phyloP scores from a whole-genome alignment of 331 rosid species.

The Phaseolus coccineus region DNA sequence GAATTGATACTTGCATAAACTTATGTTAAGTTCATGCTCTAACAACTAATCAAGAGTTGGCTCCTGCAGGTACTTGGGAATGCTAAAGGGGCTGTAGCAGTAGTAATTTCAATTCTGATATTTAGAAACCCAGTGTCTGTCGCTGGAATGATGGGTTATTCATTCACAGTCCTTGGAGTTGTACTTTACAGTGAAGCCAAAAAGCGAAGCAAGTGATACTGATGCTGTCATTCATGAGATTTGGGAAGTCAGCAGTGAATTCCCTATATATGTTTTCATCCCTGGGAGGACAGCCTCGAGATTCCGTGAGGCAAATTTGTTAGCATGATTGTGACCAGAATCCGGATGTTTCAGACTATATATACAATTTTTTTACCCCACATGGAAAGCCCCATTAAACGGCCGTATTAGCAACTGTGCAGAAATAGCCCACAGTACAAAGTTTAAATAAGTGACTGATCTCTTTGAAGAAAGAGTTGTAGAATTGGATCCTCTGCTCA shows the following conservation, averaged over 20 bases:
- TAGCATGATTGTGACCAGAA: conserved; percentile 51
- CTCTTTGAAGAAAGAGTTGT: conserved; percentile 62
- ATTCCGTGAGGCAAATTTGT: conserved; percentile 52
- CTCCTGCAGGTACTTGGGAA: conserved; percentile 65
- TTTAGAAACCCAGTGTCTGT: conserved; percentile 72
- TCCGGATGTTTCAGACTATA: conserved; percentile 48
- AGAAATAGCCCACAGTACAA: conserved; percentile 68
- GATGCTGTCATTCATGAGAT: conserved; percentile 17
- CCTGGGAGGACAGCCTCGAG: conserved; percentile 47
- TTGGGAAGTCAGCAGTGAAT: conserved; percentile 45
- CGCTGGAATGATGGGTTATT: conserved; percentile 71
- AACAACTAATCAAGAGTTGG: conserved; percentile 43
- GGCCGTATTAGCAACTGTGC: conserved; percentile 67
- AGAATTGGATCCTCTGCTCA: conserved; percentile 58
- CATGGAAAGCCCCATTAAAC: conserved; percentile 53
- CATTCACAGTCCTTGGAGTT: conserved; percentile 66
- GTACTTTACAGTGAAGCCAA: conserved; percentile 70
- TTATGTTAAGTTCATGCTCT: conserved; percentile 23
- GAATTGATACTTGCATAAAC: conserved; percentile 23
- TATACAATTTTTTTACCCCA: conserved; percentile 49
- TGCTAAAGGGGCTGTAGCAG: conserved; percentile 76
- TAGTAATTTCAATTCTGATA: conserved; percentile 67
- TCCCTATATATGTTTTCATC: conserved; percentile 50
- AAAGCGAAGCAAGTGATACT: conserved; percentile 66
- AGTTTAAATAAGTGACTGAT: conserved; percentile 65